Conservation (phyloP, 257 asterid genomes). For the Anisodus tanguticus region DNA sequence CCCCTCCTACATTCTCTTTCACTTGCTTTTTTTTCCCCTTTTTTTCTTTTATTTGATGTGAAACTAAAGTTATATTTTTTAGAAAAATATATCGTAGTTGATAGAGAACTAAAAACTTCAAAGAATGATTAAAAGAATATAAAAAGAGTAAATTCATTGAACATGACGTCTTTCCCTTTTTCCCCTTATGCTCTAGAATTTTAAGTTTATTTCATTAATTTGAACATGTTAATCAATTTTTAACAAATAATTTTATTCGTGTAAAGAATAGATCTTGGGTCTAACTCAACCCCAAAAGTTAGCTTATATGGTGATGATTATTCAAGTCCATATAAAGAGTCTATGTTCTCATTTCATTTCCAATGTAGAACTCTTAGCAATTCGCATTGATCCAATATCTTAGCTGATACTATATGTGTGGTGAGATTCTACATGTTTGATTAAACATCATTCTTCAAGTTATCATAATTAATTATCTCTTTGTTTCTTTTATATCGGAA, state of each 20-base stretch:
- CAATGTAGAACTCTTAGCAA: too few relatives aligned
- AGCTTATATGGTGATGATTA: too few relatives aligned
- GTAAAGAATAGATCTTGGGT: too few relatives aligned
- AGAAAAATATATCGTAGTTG: conserved; percentile 3
- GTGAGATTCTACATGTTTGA: not conserved
- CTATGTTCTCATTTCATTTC: too few relatives aligned
- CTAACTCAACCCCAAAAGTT: too few relatives aligned
- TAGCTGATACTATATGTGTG: not conserved
- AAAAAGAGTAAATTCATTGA: not conserved
- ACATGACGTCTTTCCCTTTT: not conserved
- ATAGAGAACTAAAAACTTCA: not conserved
- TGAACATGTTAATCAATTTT: not conserved
- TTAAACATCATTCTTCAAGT: conserved; percentile 12
- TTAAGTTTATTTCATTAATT: not conserved
- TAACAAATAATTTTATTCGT: not conserved
- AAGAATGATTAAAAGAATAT: not conserved
- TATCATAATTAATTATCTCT: not conserved
- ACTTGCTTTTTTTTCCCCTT: not conserved
- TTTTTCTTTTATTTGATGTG: not conserved
- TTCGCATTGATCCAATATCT: not conserved
- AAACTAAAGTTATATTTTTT: not conserved
- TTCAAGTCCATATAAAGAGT: too few relatives aligned
- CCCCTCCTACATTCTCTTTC: too few relatives aligned
- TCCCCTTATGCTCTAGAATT: not conserved
- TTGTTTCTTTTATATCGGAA: not conserved